Evolutionary conservation across 2,329 filamentous ascomycete species (phyloP).

Genomic region (Chaetomiaceae sp.): DNA sequence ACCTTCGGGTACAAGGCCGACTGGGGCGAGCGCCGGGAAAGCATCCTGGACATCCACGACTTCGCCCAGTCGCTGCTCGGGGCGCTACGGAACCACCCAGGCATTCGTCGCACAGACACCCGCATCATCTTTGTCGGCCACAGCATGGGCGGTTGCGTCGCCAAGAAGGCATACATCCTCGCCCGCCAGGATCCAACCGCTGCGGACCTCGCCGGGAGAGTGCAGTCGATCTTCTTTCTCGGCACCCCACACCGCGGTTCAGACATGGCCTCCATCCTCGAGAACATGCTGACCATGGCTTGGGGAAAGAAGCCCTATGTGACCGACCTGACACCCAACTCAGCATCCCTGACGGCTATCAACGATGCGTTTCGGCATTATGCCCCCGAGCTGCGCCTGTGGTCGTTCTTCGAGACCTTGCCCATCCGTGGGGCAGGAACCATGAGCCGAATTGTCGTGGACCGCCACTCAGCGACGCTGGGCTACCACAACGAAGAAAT

Average conservation of each 20-base stretch:
- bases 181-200: constrained; percentile 32
- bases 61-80: constrained; percentile 33
- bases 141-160: constrained; percentile 43
- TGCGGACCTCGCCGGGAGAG: constrained; percentile 27
- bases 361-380: constrained; percentile 44
- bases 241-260: constrained; percentile 40
- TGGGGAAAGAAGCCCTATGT: constrained; percentile 36
- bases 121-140: constrained; percentile 42
- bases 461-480: constrained; percentile 26
- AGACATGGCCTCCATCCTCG: constrained; percentile 34
- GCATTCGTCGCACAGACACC: constrained; percentile 27
- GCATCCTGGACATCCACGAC: constrained; percentile 30
- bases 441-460: constrained; percentile 33
- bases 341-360: constrained; percentile 34
- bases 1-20: constrained; percentile 36
- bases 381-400: constrained; percentile 33
- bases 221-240: constrained; percentile 37
- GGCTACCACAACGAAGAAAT: constrained; percentile 29
- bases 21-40: constrained; percentile 25
- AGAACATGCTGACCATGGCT: constrained; percentile 34
- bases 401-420: constrained; percentile 45
- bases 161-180: constrained; percentile 36
- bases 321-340: constrained; percentile 35
- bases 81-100: constrained; percentile 30
- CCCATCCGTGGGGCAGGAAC: constrained; percentile 25